phyloP scores from a whole-genome alignment of 139 green algal genomes.

The Micractinium sp. region DNA sequence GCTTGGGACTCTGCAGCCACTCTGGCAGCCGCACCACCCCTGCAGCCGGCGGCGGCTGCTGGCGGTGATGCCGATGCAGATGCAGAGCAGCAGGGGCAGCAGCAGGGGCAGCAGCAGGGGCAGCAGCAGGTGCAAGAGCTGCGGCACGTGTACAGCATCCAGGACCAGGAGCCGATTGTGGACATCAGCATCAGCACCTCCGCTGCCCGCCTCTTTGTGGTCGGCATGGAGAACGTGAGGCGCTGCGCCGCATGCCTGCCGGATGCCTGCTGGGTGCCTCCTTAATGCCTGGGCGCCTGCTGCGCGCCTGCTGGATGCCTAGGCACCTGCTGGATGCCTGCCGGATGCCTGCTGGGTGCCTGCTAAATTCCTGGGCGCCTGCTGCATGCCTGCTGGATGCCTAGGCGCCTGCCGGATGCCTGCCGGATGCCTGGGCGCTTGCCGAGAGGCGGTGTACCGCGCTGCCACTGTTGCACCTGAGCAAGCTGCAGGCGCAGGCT shows the following conservation, averaged over 20 bases:
- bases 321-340: too few species aligned
- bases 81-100: not conserved
- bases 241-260: too few species aligned
- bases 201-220: constrained; percentile 12
- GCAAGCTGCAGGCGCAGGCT: too few species aligned
- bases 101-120: not conserved
- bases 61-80: not conserved
- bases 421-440: too few species aligned
- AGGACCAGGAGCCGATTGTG: constrained; percentile 34
- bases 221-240: constrained; percentile 40
- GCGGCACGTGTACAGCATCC: constrained; percentile 23
- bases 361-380: too few species aligned
- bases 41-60: not conserved
- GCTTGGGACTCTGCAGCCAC: not conserved
- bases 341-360: too few species aligned
- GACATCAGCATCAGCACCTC: constrained; percentile 39
- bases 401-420: too few species aligned
- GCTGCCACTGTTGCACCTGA: too few species aligned
- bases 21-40: not conserved
- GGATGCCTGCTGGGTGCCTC: not conserved
- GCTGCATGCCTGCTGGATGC: too few species aligned
- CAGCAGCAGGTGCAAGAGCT: not conserved
- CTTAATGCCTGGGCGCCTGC: not conserved
- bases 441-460: too few species aligned
- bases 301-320: too few species aligned